Evolutionary conservation across 352 stramenopile genomes (phyloP), one percentile per base, ranked within the genome.

Genomic region (Aphanomyces invadans): DNA sequence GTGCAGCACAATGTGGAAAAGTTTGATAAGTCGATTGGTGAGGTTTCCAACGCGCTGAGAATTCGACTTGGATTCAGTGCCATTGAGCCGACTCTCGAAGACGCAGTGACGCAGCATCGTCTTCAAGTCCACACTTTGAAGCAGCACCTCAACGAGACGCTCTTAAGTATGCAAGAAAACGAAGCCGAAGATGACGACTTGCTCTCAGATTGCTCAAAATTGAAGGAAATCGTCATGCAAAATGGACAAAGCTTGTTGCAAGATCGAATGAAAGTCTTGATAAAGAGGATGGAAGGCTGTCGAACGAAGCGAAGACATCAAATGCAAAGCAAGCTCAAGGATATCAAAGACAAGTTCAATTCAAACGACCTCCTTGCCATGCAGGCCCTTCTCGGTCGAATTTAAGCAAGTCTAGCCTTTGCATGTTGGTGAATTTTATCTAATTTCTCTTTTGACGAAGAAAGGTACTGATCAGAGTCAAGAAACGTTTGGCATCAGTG

Each of bases 311-410:
- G 60, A 21, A 36, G 15, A 25, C 19, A 26, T 12, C 60, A 67
- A 67, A 9, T 67, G 19, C 42, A 67, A 59, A 67, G 31, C 38
- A 67, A 67, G 42, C 44, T 67, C 4, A 44, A 59, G 38, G 60
- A 67, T 4, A 60, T 67, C 60, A 60, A 32, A 12, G 23, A 44
- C 42, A 67, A 67, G 46, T 67, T 60, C 60, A 59, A 67, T 29
- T 49, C 60, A 1, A 67, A 51, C 42, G 60, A 67, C 26, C 60
- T 67, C 5, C 15, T 59, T 9, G 60, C 42, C 19, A 67, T 67
- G 42, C 60, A 67, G 28, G 26, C 60, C 32, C 48, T 67, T 23
- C 60, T 67, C 32, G 46, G 49, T 19, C 60, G 60, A 9, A 67
- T 67, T 4, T 67, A 59, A 57, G 28, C 15, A 4, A n/a, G 17